Base-by-base conservation (phyloP, 2,329 filamentous ascomycete genomes). In the Penicillium palitans region DNA sequence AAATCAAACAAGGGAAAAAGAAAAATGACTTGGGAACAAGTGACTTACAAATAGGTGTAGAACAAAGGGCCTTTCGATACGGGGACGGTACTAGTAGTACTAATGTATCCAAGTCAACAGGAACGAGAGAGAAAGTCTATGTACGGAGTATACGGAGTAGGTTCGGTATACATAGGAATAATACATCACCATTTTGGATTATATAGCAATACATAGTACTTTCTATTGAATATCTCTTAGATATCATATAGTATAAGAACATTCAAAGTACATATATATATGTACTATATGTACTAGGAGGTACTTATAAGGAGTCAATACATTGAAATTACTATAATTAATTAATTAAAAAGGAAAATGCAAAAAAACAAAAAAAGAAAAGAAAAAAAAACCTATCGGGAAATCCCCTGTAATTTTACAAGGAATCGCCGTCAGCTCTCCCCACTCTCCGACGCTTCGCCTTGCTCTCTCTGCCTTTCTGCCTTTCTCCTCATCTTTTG, bases 391-490 rank as follows among this genome's bases (percentile, higher is more conserved):
- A 8, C 27, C 42, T 9, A 56, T 56, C 58, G 60, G 60, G 55
- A 61, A 44, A 44, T 64, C 58, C 59, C 63, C 59, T 64, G 63
- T 66, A 66, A 65, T 66, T 60, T 65, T 55, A 55, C 51, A 39
- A 19, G 31, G 37, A 42, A 52, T 52, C 50, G 41, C 64, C 60
- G 62, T 66, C 65, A 67, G 63, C 63, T 65, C 51, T 65, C 64
- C 61, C 60, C 62, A 63, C 64, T 66, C 64, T 61, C 64, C 66
- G 29, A 52, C 48, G 57, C 62, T 64, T 66, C 59, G 61, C 62
- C 63, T 64, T 66, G 57, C 58, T 64, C 57, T 31, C 58, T 64
- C 57, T 31, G 13, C 27, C 39, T 53, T 55, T 35, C 45, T 48
- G 29, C 29, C 60, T 52, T 59, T 57, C 48, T 61, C 59, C 60